These are phyloP conservation scores for Ganoderma meredithae DNA, from an alignment of 1,284 basidiomycete genomes.

Conservation along the genomic window DNA sequence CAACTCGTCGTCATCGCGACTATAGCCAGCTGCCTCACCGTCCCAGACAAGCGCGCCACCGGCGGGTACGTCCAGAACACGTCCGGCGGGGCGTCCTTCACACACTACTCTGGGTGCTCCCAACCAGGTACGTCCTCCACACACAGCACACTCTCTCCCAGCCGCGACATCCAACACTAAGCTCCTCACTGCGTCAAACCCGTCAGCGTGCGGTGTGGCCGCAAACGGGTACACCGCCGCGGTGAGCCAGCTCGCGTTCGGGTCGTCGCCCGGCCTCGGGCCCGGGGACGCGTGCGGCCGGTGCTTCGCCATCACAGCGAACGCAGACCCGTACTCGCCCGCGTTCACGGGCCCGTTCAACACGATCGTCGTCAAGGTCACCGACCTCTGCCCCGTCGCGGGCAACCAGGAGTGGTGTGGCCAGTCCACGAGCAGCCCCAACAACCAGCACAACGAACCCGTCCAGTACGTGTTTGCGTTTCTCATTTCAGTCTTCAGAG, in stretches of 20 bases:
- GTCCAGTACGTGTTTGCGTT: conserved; percentile 52
- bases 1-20: conserved; percentile 31
- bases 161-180: neutral
- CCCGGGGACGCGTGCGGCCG: conserved; percentile 68
- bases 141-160: neutral
- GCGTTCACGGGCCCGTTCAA: conserved; percentile 58
- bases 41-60: conserved; percentile 43
- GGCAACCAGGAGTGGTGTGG: conserved; percentile 64
- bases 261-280: conserved; percentile 55
- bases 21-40: conserved; percentile 28
- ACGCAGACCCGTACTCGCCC: conserved; percentile 59
- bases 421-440: conserved; percentile 50
- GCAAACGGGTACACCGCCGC: conserved; percentile 63
- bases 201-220: conserved; percentile 58
- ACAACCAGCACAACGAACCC: conserved; percentile 52
- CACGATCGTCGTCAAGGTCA: conserved; percentile 61
- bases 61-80: conserved; percentile 61
- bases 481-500: neutral
- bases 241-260: conserved; percentile 62
- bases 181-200: neutral
- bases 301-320: conserved; percentile 62
- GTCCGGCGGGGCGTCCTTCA: conserved; percentile 62
- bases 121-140: conserved; percentile 47
- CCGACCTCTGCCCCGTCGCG: conserved; percentile 56
- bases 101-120: conserved; percentile 59